These are phyloP conservation scores for Vitis labrusca DNA, from an alignment of 164 flowering plant genomes.

Conservation along the genomic window DNA sequence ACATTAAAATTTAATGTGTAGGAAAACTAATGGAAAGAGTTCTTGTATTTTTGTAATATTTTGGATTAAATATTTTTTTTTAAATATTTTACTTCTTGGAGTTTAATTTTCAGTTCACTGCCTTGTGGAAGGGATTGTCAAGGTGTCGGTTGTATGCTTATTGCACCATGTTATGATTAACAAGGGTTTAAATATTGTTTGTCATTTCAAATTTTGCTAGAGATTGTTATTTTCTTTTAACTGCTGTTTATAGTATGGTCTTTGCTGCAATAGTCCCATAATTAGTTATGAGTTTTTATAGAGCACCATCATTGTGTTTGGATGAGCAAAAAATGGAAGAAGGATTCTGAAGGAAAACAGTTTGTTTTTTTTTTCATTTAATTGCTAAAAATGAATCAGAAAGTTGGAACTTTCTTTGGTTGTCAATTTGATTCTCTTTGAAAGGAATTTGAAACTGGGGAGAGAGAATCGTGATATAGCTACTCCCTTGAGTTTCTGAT, in stretches of 20 bases:
- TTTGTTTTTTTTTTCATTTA: not conserved
- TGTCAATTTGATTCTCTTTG: not conserved
- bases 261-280: not conserved
- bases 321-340: not conserved
- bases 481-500: not conserved
- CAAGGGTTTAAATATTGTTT: not conserved
- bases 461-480: not conserved
- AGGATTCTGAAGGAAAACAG: not conserved
- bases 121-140: not conserved
- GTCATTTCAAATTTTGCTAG: not conserved
- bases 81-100: too few species aligned
- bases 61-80: conserved; percentile 16
- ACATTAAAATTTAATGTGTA: conserved; percentile 22
- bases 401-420: not conserved
- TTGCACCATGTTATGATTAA: conserved; percentile 12
- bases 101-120: conserved; percentile 9
- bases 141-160: not conserved
- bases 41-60: conserved; percentile 26
- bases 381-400: not conserved
- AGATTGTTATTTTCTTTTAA: not conserved
- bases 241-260: not conserved
- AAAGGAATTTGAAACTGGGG: not conserved
- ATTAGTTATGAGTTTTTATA: not conserved
- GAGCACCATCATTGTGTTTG: not conserved
- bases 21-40: conserved; percentile 18